Conservation (phyloP, 2,329 filamentous ascomycete species). For the Arthrobotrys sphaeroides region DNA sequence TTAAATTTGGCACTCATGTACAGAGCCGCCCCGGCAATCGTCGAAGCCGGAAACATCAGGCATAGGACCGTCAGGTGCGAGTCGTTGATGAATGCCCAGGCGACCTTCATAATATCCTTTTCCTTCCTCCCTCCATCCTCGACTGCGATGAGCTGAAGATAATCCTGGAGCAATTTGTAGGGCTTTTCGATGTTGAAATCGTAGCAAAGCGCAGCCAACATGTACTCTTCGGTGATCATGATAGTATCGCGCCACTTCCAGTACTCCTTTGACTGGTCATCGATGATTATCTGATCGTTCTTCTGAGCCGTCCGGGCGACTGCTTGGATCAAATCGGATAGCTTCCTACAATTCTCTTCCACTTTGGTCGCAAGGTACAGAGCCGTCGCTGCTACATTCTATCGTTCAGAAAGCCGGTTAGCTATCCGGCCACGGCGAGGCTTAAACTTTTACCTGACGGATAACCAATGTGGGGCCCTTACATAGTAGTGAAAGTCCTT, state of each 20-base stretch:
- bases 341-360: conserved; percentile 95
- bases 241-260: conserved; percentile 98
- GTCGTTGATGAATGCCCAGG: conserved; percentile 95
- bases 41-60: conserved; percentile 78
- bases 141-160: conserved; percentile 60
- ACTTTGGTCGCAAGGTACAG: conserved; percentile 96
- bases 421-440: conserved; percentile 15
- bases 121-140: conserved; percentile 77
- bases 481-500: conserved; percentile 64
- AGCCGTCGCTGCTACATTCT: conserved; percentile 87
- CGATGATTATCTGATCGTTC: conserved; percentile 89
- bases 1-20: conserved; percentile 85
- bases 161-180: conserved; percentile 83
- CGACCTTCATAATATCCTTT: conserved; percentile 81
- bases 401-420: conserved; percentile 40
- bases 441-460: conserved; percentile 5
- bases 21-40: conserved; percentile 84
- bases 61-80: conserved; percentile 84
- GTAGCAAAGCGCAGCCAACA: conserved; percentile 92
- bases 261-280: conserved; percentile 91
- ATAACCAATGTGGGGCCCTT: conserved; percentile 31
- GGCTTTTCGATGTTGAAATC: conserved; percentile 91
- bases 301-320: conserved; percentile 94
- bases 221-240: conserved; percentile 86
- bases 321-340: conserved; percentile 90